These are phyloP conservation scores for Candolleomyces aberdarensis DNA, from an alignment of 768 basidiomycete species.

Conservation along the genomic window DNA sequence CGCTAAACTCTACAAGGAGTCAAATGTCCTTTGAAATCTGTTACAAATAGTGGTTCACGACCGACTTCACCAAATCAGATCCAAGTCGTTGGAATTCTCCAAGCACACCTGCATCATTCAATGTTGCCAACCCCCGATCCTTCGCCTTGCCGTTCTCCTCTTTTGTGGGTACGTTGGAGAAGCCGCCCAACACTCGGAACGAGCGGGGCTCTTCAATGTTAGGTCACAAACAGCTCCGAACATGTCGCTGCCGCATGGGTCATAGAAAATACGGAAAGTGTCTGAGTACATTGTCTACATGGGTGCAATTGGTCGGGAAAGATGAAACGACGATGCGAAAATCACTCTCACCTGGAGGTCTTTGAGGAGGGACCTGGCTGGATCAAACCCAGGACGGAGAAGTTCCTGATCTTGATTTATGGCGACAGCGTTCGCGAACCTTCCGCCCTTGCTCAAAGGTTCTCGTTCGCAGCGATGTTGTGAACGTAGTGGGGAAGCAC, in stretches of 20 bases:
- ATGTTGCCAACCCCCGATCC: slow-evolving; percentile 55
- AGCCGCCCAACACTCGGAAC: slow-evolving; percentile 82
- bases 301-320: not conserved
- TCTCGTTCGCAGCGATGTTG: slow-evolving; percentile 51
- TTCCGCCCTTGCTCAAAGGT: slow-evolving; percentile 40
- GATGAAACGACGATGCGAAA: not conserved
- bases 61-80: slow-evolving; percentile 55
- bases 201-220: slow-evolving; percentile 52
- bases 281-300: slow-evolving; percentile 69
- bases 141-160: slow-evolving; percentile 44
- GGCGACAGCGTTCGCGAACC: slow-evolving; percentile 43
- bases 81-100: slow-evolving; percentile 79
- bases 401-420: slow-evolving; percentile 22
- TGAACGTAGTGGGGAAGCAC: slow-evolving; percentile 74
- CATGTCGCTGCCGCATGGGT: slow-evolving; percentile 71
- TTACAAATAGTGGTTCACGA: slow-evolving; percentile 20
- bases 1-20: too few relatives aligned
- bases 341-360: slow-evolving; percentile 64
- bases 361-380: slow-evolving; percentile 57
- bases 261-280: slow-evolving; percentile 81
- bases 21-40: too few relatives aligned
- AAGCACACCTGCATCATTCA: slow-evolving; percentile 68
- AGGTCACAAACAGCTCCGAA: slow-evolving; percentile 91
- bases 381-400: slow-evolving; percentile 76
- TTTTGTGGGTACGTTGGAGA: slow-evolving; percentile 60